Evolutionary conservation across 257 asterid genomes (phyloP), one percentile per base, ranked within the genome.

Genomic region (Nicotiana attenuata): DNA sequence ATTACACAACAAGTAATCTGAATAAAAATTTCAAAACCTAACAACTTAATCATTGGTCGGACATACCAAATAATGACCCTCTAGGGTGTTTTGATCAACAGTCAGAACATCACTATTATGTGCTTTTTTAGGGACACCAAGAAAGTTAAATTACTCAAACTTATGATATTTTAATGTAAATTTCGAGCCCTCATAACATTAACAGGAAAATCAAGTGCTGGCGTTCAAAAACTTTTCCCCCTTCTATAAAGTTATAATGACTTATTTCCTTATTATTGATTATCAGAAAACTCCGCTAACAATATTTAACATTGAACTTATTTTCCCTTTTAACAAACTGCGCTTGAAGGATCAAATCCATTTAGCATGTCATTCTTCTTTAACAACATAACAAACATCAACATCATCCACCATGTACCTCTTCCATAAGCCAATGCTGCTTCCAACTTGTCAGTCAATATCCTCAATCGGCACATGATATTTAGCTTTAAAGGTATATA

Each of bases 351-450:
- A 79, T 89, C 80, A 87, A 79, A 90, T 19, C 88, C 90, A 55
- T n/a, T 76, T 82, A 31, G 45, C 82, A 65, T 53, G 69, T 6
- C 93, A 81, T 79, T 78, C 59, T 86, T 88, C 29, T n/a, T 68
- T 82, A 26, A 29, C 61, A 28, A 8, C 24, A 14, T 67, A n/a
- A n/a, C n/a, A 87, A 55, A 28, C 38, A 38, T 17, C 84, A 77
- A 79, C 84, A 1, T 82, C 90, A 63, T 83, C 89, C 47, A 84
- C 94, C 95, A 95, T 93, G 17, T 61, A 93, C 87, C 93, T 90
- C 93, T 90, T 95, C 99, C 99, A 95, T 33, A n/a, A 91, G 63
- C 99, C 98, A 93, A 50, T 95, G 99, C 87, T 81, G 83, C 88
- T 89, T 91, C 99, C 98, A 95, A 3, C 76, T 67, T 78, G 80